Base-by-base conservation (phyloP, 306 rosid genomes). In the Dryas octopetala region DNA sequence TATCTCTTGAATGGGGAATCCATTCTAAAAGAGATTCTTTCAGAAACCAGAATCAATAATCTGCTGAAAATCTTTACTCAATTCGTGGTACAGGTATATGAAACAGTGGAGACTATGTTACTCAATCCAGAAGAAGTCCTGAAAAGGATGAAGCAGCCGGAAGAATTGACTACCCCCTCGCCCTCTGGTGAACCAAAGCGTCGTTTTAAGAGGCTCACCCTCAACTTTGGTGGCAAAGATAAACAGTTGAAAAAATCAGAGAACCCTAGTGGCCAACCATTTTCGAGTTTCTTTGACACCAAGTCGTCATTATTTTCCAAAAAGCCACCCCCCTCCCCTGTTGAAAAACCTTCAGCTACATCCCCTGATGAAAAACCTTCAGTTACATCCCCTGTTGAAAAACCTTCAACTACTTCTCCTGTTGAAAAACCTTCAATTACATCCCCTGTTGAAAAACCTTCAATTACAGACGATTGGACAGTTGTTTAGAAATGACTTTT, bases 101-200 rank as follows among this genome's bases (percentile, higher is more conserved):
- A 89, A 84, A 89, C 99, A 26, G 87, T 96, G 84, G 99, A 96
- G 88, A 81, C 82, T 43, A 85, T 96, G 93, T 54, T 92, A 62
- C 68, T 82, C 67, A 89, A 90, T 89, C 97, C 99, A 1, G 98
- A 92, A 14, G 99, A 96, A 84, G 90, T 88, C 38, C 75, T 86
- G 53, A 90, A 76, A 83, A 81, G 80, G 62, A 73, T 89, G 77
- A 92, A 85, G 83, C 97, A 90, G 79, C 77, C 92, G 3, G 98
- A 91, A 45, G 96, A 90, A 69, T 19, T 38, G n/a, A 61, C 83
- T 19, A 48, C 78, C 15, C 62, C 49, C 9, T 48, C 23, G 19
- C 50, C 80, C 49, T 55, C 77, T 0, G 83, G 81, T 45, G 97
- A 88, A 80, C 69, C 79, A 23, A 95, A 82, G 84, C 87, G 87